Percentiles rank a stretch among this genome's conserved stretches.
phyloP scores from a whole-genome alignment of 106 monocot genomes.

The Apostasia ramifera region DNA sequence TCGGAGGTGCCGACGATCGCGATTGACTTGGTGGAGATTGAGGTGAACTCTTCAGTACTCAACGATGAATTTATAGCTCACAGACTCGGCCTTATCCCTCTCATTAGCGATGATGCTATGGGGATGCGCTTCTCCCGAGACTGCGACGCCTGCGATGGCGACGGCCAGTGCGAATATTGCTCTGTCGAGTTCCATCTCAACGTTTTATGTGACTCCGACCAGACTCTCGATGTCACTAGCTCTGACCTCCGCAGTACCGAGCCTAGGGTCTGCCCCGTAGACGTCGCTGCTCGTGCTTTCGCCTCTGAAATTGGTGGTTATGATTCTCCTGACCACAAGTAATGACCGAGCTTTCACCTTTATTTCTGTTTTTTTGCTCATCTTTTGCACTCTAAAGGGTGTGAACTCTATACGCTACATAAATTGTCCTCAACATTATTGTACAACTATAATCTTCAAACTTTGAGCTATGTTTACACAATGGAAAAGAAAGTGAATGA shows the following conservation, averaged over 20 bases:
- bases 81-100: constrained; percentile 87
- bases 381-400: not conserved
- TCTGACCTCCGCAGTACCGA: constrained; percentile 58
- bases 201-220: constrained; percentile 78
- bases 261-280: constrained; percentile 59
- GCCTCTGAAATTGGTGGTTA: constrained; percentile 17
- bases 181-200: constrained; percentile 89
- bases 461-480: no score
- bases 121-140: constrained; percentile 89
- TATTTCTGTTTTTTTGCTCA: not conserved
- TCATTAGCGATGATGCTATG: constrained; percentile 70
- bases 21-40: constrained; percentile 95
- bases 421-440: no score
- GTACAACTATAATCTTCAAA: no score
- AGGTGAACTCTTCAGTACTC: constrained; percentile 84
- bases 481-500: no score
- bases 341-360: not conserved
- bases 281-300: constrained; percentile 24
- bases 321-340: constrained; percentile 33
- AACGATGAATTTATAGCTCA: constrained; percentile 99
- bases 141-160: constrained; percentile 90
- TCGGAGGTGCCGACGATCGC: constrained; percentile 93
- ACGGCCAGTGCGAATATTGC: constrained; percentile 86
- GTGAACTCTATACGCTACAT: no score
- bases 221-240: constrained; percentile 90